A percentile compares a stretch with the other conserved stretches of the same genome.
These are phyloP conservation scores for Ceratobasidium sp. DNA, from an alignment of 1,284 basidiomycete genomes.

Conservation along the genomic window DNA sequence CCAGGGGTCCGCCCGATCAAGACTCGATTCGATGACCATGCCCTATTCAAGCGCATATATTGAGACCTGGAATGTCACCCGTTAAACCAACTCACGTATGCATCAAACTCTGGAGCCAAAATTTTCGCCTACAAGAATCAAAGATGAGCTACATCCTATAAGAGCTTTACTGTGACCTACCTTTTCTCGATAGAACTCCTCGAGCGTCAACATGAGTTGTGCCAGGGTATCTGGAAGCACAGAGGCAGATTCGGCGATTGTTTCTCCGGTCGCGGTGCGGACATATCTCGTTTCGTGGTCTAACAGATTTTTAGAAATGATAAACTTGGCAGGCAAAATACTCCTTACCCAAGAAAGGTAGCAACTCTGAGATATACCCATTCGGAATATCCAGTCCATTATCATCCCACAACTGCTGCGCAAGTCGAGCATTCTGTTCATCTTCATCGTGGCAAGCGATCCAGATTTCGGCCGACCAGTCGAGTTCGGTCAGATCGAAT, in stretches of 20 bases:
- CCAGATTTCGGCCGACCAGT: slow-evolving; percentile 91
- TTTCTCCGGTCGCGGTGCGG: slow-evolving; percentile 72
- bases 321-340: background rate
- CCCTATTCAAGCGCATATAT: slow-evolving; percentile 60
- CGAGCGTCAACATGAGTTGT: slow-evolving; percentile 59
- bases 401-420: slow-evolving; percentile 90
- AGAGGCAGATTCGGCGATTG: slow-evolving; percentile 80
- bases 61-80: background rate
- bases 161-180: slow-evolving; percentile 48
- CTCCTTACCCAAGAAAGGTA: slow-evolving; percentile 72
- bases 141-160: slow-evolving; percentile 23
- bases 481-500: slow-evolving; percentile 92
- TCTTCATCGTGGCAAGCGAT: slow-evolving; percentile 91
- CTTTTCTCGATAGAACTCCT: slow-evolving; percentile 85
- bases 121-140: slow-evolving; percentile 68
- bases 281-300: slow-evolving; percentile 85
- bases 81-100: slow-evolving; percentile 66
- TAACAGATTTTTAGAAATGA: slow-evolving; percentile 47
- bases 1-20: slow-evolving; percentile 96
- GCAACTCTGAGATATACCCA: slow-evolving; percentile 66
- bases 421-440: slow-evolving; percentile 87
- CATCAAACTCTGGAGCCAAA: slow-evolving; percentile 86
- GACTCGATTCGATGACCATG: slow-evolving; percentile 88
- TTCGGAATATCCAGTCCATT: slow-evolving; percentile 92
- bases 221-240: slow-evolving; percentile 73